Percentiles rank a stretch among this genome's conserved stretches.
phyloP scores from a whole-genome alignment of 2,329 filamentous ascomycete species.

The Cladosporium cucumerinum region DNA sequence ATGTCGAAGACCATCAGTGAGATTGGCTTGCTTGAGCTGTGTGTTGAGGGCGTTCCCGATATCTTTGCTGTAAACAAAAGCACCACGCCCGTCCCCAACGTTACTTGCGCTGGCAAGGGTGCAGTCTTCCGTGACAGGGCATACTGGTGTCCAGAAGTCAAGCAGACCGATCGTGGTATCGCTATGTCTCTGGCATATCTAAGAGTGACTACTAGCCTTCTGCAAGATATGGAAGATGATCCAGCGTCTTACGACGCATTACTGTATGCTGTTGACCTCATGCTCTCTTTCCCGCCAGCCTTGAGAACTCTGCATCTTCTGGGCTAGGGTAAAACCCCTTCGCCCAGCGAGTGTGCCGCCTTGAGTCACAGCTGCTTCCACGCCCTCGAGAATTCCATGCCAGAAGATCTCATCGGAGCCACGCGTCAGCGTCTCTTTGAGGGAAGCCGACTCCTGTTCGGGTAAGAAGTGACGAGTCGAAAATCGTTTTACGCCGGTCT shows the following conservation, averaged over 20 bases:
- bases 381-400: conserved; percentile 31
- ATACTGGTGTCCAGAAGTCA: conserved; percentile 30
- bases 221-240: conserved; percentile 23
- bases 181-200: conserved; percentile 37
- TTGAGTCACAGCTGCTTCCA: conserved; percentile 32
- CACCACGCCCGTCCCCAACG: neutral
- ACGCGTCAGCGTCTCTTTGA: conserved; percentile 33
- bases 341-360: conserved; percentile 32
- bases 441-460: conserved; percentile 36
- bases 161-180: conserved; percentile 34
- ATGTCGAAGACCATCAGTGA: conserved; percentile 22
- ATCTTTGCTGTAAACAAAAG: conserved; percentile 31
- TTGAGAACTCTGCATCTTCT: conserved; percentile 34
- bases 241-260: conserved; percentile 25
- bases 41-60: conserved; percentile 26
- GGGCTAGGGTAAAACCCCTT: conserved; percentile 34
- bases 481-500: conserved; percentile 4
- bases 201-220: conserved; percentile 30
- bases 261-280: conserved; percentile 31
- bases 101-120: conserved; percentile 22
- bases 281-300: conserved; percentile 35
- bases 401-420: conserved; percentile 28
- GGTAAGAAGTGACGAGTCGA: conserved; percentile 17
- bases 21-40: conserved; percentile 22
- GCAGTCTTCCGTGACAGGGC: conserved; percentile 27